Base-by-base conservation (phyloP, 1,284 basidiomycete species). In the Papiliotrema terrestris region DNA sequence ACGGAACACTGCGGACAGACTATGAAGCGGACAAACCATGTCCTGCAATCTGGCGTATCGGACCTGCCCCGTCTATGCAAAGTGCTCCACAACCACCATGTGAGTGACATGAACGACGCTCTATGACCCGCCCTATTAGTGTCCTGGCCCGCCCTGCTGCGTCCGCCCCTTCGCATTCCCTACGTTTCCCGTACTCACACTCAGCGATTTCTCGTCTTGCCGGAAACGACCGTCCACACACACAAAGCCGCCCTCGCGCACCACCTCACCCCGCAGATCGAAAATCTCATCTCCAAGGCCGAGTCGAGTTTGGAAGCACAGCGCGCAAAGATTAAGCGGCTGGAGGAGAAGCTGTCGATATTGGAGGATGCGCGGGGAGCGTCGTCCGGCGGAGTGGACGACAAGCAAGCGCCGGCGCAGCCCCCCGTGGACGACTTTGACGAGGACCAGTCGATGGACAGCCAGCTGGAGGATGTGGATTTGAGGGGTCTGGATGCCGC, bases 131-230 rank as follows among this genome's bases (percentile, higher is more conserved):
- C n/a, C n/a, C n/a, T n/a, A n/a, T n/a, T n/a, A n/a, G n/a, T n/a
- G n/a, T n/a, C n/a, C n/a, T n/a, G n/a, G n/a, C n/a, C n/a, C n/a
- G n/a, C n/a, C n/a, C n/a, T n/a, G n/a, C n/a, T n/a, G n/a, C n/a
- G n/a, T n/a, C n/a, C n/a, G 32, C 35, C 11, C 25, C 43, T n/a
- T n/a, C 38, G 17, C 8, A 6, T 42, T 42, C n/a, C 22, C 13
- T 41, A 41, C 11, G 15, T 41, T 26, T 42, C 17, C 19, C 5
- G 14, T 25, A 25, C 22, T 47, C 19, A 53, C 45, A 19, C 11
- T 8, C 49, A 77, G 74, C 71, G 69, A 45, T 77, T 63, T 65
- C 66, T 77, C 19, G 60, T 76, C 41, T 57, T 77, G 2, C 74
- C 75, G 26, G 59, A 64, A 42, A 69, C 73, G 3, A 62, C 66